Conservation (phyloP, 2,329 filamentous ascomycete genomes). For the Penicillium sp. region DNA sequence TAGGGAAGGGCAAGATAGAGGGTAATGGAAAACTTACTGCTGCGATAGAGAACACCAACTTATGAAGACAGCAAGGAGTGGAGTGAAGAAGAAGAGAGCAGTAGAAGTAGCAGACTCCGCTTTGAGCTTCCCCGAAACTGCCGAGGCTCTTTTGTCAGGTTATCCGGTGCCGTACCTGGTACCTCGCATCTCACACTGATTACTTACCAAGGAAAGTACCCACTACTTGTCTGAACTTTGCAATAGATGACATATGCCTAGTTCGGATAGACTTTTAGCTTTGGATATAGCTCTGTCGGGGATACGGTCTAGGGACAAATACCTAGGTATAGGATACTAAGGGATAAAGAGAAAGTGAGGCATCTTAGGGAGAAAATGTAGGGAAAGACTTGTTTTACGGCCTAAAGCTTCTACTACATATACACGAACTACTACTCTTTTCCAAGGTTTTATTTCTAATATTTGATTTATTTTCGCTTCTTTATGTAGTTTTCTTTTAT, state of each 20-base stretch:
- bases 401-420: no score
- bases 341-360: no score
- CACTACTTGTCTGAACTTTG: neutral
- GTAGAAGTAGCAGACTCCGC: constrained; percentile 17
- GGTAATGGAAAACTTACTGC: constrained; percentile 13
- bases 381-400: no score
- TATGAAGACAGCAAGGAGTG: constrained; percentile 1
- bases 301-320: no score
- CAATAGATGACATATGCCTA: no score
- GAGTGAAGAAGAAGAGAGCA: neutral
- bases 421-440: no score
- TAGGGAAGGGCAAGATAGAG: neutral
- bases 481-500: no score
- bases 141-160: constrained; percentile 22
- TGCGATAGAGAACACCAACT: neutral
- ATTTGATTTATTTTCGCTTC: no score
- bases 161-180: constrained; percentile 12
- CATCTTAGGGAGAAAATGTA: no score
- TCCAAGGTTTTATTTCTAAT: no score
- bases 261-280: no score
- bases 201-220: neutral
- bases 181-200: neutral
- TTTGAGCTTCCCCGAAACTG: constrained; percentile 20
- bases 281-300: neutral
- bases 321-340: no score